phyloP scores from a whole-genome alignment of 352 stramenopile genomes.

The Stephanocyclus meneghinianus region DNA sequence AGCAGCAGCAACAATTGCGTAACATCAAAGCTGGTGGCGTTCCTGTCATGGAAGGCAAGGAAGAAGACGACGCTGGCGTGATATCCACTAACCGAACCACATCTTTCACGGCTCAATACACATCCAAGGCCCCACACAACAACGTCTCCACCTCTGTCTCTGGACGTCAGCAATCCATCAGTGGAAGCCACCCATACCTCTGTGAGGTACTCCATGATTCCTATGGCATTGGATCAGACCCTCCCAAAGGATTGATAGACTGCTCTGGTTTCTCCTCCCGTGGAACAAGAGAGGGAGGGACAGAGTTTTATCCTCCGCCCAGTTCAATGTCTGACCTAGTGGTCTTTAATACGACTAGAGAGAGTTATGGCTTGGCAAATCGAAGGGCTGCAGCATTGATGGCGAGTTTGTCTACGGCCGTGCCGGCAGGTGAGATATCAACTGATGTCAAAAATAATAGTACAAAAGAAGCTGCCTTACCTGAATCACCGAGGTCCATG shows the following conservation, averaged over 20 bases:
- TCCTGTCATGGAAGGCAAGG: neutral
- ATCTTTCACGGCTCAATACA: neutral
- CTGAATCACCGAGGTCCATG: neutral
- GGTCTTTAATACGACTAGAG: slow-evolving; percentile 49
- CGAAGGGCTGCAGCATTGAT: slow-evolving; percentile 8
- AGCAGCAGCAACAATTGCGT: slow-evolving; percentile 41
- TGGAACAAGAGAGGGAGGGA: slow-evolving; percentile 32
- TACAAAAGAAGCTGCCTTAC: neutral
- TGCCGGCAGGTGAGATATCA: neutral
- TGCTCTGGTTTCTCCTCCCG: slow-evolving; percentile 39
- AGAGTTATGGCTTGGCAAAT: slow-evolving; percentile 44
- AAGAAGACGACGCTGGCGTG: neutral
- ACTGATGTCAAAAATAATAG: neutral
- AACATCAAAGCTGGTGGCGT: slow-evolving; percentile 19
- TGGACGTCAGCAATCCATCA: slow-evolving; percentile 40
- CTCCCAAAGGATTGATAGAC: slow-evolving; percentile 33
- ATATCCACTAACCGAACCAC: neutral
- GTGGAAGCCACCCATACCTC: slow-evolving; percentile 46
- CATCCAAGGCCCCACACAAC: neutral
- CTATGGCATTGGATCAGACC: slow-evolving; percentile 41
- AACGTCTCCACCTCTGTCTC: slow-evolving; percentile 1
- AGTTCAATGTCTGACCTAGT: slow-evolving; percentile 32
- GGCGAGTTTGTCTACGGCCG: neutral
- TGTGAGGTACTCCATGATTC: slow-evolving; percentile 55
- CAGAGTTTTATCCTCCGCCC: slow-evolving; percentile 42